Evolutionary conservation across 768 basidiomycete genomes (phyloP), one percentile per base, ranked within the genome.

Genomic region (Lactarius evosmus): DNA sequence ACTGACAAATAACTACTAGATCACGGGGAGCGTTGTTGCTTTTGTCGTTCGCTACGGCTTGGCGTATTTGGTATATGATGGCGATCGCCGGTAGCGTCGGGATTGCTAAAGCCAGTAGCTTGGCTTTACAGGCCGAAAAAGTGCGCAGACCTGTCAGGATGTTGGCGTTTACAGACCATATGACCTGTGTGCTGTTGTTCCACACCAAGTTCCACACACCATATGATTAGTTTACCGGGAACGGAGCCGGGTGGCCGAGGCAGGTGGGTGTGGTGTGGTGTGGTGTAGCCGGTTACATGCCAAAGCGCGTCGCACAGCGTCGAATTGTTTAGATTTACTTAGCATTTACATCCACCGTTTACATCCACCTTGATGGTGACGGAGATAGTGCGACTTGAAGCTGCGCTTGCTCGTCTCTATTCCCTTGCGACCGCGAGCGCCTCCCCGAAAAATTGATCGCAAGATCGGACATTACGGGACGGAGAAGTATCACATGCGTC

Each of bases 21-120:
- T 88, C 63, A 76, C 79, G 11, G 91, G 95, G 51, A 97, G 93
- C 74, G 70, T 84, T 4, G 59, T 91, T 11, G 97, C 93, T 8
- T 98, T 98, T 74, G 78, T 82, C 25, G 83, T 98, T 34, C 81
- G 96, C 69, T 98, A 99, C 70, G 95, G 95, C 9, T 80, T 95
- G 14, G 94, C 93, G 4, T 83, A 89, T 53, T 79, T 96, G 60
- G 82, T 97, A 50, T 99, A 97, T 72, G 95, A 96, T 71, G 94
- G 93, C 11, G 93, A 94, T 77, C 81, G 95, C 72, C 79, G 93
- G 72, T 94, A 79, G 75, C 53, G 19, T 9, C 22, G 22, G 27
- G 16, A 7, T 2, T 30, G 11, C 33, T 8, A 25, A 40, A 19
- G 40, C 40, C 40, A 19, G 19, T 14, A 27, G 22, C 12, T 25